A percentile compares a stretch with the other conserved stretches of the same genome.
Evolutionary conservation across 352 stramenopile genomes (phyloP).

Genomic region (Vaucheria bursata): DNA sequence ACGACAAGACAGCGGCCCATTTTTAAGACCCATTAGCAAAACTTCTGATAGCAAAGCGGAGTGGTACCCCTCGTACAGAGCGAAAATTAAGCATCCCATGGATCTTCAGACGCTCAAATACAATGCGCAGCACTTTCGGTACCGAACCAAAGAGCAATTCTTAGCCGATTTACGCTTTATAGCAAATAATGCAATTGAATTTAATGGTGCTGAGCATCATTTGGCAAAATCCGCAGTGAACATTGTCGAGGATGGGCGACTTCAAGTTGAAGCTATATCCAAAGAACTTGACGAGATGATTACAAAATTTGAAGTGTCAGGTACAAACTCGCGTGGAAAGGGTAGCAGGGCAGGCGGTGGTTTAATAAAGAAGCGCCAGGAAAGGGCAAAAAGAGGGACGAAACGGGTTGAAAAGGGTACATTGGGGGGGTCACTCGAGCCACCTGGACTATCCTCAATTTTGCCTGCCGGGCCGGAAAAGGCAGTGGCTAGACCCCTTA

Average conservation of each 20-base stretch:
- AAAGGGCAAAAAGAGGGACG: neutral
- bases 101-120: slow-evolving; percentile 27
- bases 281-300: neutral
- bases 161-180: slow-evolving; percentile 24
- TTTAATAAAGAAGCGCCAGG: neutral
- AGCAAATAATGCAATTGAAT: slow-evolving; percentile 14
- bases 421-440: neutral
- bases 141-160: slow-evolving; percentile 12
- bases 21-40: neutral
- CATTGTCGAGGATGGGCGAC: neutral
- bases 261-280: neutral
- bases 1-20: neutral
- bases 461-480: neutral
- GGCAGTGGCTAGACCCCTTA: neutral
- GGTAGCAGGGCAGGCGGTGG: no score
- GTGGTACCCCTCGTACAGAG: slow-evolving; percentile 17
- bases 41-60: neutral
- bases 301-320: no score
- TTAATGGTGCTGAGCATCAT: slow-evolving; percentile 15
- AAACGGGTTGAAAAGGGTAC: neutral
- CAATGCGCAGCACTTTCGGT: slow-evolving; percentile 16
- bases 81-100: slow-evolving; percentile 36
- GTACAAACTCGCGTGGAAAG: no score
- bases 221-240: slow-evolving; percentile 9
- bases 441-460: no score